These are phyloP conservation scores for Trypanosomatidae sp. DNA, from an alignment of 208 protist species.

Conservation along the genomic window DNA sequence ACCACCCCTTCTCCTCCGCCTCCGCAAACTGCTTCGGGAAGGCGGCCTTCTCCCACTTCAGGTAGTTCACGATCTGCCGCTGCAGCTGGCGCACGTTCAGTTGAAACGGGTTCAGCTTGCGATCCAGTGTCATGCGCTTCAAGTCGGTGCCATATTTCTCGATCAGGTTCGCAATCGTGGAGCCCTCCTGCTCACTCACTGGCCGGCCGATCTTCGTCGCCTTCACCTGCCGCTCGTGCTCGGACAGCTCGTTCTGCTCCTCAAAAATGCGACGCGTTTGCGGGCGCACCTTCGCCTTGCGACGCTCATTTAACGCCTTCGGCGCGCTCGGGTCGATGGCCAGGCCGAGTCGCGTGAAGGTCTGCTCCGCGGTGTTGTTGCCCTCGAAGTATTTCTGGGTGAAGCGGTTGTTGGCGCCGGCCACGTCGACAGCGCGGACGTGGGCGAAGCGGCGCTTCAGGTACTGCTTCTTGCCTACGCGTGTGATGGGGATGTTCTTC, in stretches of 20 bases:
- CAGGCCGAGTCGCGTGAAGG: conserved; percentile 77
- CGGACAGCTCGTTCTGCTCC: conserved; percentile 46
- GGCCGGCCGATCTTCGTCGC: conserved; percentile 51
- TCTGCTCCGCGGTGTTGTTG: conserved; percentile 59
- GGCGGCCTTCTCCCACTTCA: conserved; percentile 74
- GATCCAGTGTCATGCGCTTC: conserved; percentile 82
- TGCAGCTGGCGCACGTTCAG: conserved; percentile 86
- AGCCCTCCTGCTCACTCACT: conserved; percentile 77
- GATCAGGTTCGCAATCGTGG: conserved; percentile 74
- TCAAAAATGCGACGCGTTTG: conserved; percentile 44
- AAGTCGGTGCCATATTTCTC: conserved; percentile 68
- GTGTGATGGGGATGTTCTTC: conserved; percentile 87
- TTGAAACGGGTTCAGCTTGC: conserved; percentile 83
- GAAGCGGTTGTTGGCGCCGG: conserved; percentile 74
- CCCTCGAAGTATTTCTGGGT: conserved; percentile 83
- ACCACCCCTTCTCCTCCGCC: conserved; percentile 72
- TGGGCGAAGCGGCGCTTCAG: conserved; percentile 83
- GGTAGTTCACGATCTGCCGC: conserved; percentile 81
- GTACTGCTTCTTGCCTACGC: conserved; percentile 87
- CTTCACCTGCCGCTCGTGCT: conserved; percentile 29
- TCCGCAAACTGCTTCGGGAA: conserved; percentile 72
- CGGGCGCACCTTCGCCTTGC: conserved; percentile 50
- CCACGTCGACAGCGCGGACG: conserved; percentile 65
- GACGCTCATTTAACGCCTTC: conserved; percentile 29
- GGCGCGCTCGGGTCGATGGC: conserved; percentile 57